Base-by-base conservation (phyloP, 1,284 basidiomycete genomes). In the Cutaneotrichosporon sp. region DNA sequence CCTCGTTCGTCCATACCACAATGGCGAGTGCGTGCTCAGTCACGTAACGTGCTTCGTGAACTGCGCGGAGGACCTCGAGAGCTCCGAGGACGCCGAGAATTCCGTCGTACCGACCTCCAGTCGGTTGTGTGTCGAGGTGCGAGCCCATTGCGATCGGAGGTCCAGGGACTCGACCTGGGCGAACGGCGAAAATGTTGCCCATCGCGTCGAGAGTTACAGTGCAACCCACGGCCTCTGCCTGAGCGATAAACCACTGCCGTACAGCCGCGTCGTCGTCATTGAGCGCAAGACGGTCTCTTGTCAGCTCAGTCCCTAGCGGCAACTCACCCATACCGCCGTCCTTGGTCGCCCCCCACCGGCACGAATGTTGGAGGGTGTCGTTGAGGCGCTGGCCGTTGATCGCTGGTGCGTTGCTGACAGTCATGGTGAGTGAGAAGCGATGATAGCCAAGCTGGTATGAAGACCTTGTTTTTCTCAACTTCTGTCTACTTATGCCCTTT, bases 161-260 rank as follows among this genome's bases (percentile, higher is more conserved):
- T 1, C 50, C 46, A 14, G 50, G 38, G 22, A 38, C 22, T 25
- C 49, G 51, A 14, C 67, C 68, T 1, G 52, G 47, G 0, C 59
- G 58, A 14, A 66, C 58, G 37, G 64, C 61, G 43, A 71, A 72
- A 57, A 68, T 70, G 61, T 72, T 72, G 14, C 70, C 70, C 65
- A 72, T 71, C 16, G 49, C 27, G 41, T 65, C 64, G 16, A 64
- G 52, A 7, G 55, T 61, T 25, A 70, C 63, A 5, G 45, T 32
- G 52, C 68, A 72, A 0, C 67, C 70, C 2, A 72, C 60, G 20
- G 53, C 52, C 31, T 62, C 42, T 29, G 58, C 53, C 54, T 70
- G 61, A 14, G 54, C 35, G 11, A 59, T 49, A 49, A 71, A 64
- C 70, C 70, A 72, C 14, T 61, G 54, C 32, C 70, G 61, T 19